Conservation (phyloP, 345 rosid species). For the Dovyalis caffra region DNA sequence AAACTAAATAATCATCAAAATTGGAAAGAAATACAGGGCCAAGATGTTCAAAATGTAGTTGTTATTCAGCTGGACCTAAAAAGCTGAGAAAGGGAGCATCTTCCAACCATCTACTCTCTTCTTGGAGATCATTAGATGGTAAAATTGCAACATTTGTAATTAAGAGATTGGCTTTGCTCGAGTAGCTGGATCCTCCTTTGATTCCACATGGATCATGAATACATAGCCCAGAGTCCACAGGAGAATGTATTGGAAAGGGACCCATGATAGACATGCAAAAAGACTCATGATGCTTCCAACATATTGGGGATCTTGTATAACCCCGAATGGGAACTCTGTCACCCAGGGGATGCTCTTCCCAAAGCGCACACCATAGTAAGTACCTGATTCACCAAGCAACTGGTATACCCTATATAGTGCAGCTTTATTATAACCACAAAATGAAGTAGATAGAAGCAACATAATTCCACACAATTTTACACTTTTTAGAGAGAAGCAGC, state of each 20-base stretch:
- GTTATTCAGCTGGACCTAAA: background rate
- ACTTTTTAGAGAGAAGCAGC: background rate
- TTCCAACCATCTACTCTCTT: background rate
- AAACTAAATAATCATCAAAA: background rate
- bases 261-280: constrained; percentile 69
- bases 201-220: constrained; percentile 66
- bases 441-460: background rate
- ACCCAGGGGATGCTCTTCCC: constrained; percentile 86
- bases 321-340: constrained; percentile 78
- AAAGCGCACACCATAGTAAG: constrained; percentile 82
- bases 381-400: constrained; percentile 87
- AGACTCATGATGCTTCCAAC: constrained; percentile 85
- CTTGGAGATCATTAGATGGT: constrained; percentile 9
- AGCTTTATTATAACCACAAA: background rate
- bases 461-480: background rate
- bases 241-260: constrained; percentile 75
- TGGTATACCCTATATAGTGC: constrained; percentile 67
- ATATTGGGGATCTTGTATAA: constrained; percentile 84
- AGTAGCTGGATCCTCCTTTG: constrained; percentile 59
- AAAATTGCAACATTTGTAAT: constrained; percentile 9
- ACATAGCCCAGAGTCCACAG: constrained; percentile 72
- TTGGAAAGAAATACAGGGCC: background rate
- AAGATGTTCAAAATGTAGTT: constrained; percentile 1
- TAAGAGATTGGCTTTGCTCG: constrained; percentile 64
- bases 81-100: background rate